phyloP scores from a whole-genome alignment of 225 moss, liverwort and hornwort genomes.

The Climacium dendroides region DNA sequence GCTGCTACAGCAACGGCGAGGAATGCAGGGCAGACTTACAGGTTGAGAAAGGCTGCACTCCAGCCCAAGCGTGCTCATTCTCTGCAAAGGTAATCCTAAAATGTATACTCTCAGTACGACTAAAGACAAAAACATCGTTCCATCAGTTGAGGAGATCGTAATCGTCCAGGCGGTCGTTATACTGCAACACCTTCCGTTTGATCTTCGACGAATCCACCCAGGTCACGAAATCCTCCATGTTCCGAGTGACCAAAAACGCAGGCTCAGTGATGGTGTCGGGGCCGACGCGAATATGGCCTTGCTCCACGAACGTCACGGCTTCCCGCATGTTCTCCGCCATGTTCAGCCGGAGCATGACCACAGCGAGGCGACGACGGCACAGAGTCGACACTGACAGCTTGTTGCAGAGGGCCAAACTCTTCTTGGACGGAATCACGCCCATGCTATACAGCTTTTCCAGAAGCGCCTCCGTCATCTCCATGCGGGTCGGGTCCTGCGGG shows the following conservation, averaged over 20 bases:
- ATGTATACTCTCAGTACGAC: background rate
- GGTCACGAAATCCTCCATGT: conserved; percentile 94
- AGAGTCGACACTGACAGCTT: conserved; percentile 79
- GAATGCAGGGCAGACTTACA: background rate
- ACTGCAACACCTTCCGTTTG: conserved; percentile 81
- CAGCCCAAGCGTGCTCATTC: background rate
- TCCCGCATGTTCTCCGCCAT: conserved; percentile 90
- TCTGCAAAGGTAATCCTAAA: background rate
- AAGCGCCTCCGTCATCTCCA: conserved; percentile 83
- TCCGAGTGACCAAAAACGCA: conserved; percentile 74
- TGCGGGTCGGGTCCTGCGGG: conserved; percentile 56
- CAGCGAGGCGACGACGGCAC: conserved; percentile 73
- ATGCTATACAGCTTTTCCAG: conserved; percentile 85
- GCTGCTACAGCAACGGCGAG: background rate
- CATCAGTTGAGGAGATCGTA: conserved; percentile 72
- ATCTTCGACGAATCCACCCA: conserved; percentile 99
- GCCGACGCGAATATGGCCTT: conserved; percentile 90
- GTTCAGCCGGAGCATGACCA: conserved; percentile 71
- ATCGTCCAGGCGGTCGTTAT: conserved; percentile 82
- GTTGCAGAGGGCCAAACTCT: conserved; percentile 56
- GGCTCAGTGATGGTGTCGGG: conserved; percentile 84
- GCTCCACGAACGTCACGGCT: conserved; percentile 90
- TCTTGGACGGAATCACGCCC: conserved; percentile 79
- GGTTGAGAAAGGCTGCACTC: background rate
- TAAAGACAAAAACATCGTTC: background rate